Base-by-base conservation (phyloP, 805 yeast species). In the Candida tallmaniae region DNA sequence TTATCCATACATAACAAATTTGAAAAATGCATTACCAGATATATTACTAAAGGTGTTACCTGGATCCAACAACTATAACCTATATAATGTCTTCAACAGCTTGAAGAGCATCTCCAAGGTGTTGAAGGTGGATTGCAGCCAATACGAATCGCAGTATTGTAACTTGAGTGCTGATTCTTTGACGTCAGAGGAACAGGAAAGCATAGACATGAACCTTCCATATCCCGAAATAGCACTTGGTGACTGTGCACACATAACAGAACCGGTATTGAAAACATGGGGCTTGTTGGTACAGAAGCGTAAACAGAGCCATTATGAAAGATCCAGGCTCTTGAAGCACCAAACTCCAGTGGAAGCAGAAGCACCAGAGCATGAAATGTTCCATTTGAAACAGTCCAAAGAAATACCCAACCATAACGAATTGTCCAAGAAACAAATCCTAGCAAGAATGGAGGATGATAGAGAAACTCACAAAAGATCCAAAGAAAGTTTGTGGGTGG, bases 391-490 rank as follows among this genome's bases (percentile, higher is more conserved):
- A 34, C n/a, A n/a, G n/a, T 54, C 50, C 14, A 47, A 42, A 23
- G 45, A 36, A 13, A 39, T 33, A 19, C 39, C 41, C 19, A 46
- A 42, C 23, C 42, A 47, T 16, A 44, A 41, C 18, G 46, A 47
- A 22, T 44, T 64, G 4, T 50, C 70, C 4, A 61, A 61, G 34
- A 56, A 76, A 30, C 86, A 81, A 45, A 77, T 84, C 12, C 53
- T 87, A 12, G 70, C 76, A 23, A 65, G 97, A 40, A 87, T 90
- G 80, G 97, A 90, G 53, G 89, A 82, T 42, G 97, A 90, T 54
- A 67, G 98, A 46, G 98, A 90, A 54, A 67, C 95, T 29, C 88
- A 86, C 50, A 90, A 90, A 53, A 72, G 84, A 44, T 74, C 83
- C 10, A 87, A 89, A 47, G 97, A 90, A 49, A 75, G 72, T 8